Evolutionary conservation across 352 stramenopile species (phyloP).

Genomic region (Globisporangium yorkense): DNA sequence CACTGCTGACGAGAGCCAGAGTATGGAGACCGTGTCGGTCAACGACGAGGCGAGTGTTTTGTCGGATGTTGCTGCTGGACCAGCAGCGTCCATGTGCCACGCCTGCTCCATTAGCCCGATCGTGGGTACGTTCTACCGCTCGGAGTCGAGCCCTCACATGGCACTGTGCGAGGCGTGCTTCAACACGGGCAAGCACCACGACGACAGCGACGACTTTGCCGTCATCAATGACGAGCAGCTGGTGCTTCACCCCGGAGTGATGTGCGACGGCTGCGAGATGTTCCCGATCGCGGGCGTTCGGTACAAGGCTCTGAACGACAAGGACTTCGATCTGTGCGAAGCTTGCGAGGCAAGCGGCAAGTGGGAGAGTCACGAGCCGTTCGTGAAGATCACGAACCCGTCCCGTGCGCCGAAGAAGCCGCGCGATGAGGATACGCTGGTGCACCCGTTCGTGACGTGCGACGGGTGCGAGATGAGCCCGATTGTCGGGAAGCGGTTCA

Average conservation of each 20-base stretch:
- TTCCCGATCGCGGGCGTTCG: conserved; percentile 47
- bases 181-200: conserved; percentile 7
- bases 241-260: conserved; percentile 27
- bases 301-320: conserved; percentile 74
- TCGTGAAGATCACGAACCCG: conserved; percentile 78
- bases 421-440: conserved; percentile 11
- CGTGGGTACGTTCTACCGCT: conserved; percentile 29
- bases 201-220: conserved; percentile 6
- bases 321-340: conserved; percentile 78
- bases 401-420: conserved; percentile 39
- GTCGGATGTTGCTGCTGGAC: conserved; percentile 9
- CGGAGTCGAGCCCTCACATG: conserved; percentile 19
- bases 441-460: conserved; percentile 50
- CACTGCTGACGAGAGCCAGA: conserved; percentile 17
- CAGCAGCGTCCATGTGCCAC: conserved; percentile 30
- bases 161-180: conserved; percentile 32
- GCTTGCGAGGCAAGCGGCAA: conserved; percentile 55
- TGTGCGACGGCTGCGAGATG: conserved; percentile 58
- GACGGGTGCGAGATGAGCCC: conserved; percentile 58
- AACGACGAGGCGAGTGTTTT: conserved; percentile 9
- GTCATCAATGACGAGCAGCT: conserved; percentile 9
- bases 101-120: conserved; percentile 28
- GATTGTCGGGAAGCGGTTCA: conserved; percentile 61
- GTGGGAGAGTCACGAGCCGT: conserved; percentile 43
- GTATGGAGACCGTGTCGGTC: conserved; percentile 14